Percentiles rank a stretch among this genome's conserved stretches.
phyloP scores from a whole-genome alignment of 805 yeast species.

The Myxozyma geophila region DNA sequence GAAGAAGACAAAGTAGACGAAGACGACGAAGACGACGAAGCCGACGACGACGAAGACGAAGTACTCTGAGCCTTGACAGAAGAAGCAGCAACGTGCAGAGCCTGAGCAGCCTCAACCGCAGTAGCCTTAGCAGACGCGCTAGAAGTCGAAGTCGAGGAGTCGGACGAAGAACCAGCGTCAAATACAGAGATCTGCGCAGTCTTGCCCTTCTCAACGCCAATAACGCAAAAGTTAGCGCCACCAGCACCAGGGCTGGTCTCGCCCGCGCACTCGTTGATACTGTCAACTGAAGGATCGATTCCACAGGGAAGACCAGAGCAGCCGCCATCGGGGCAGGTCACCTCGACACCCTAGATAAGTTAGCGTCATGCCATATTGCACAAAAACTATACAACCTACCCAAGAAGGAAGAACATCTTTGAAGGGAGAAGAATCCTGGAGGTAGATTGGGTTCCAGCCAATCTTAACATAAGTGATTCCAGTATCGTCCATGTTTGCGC shows the following conservation, averaged over 20 bases:
- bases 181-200: slow-evolving; percentile 77
- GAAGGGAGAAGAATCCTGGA: slow-evolving; percentile 63
- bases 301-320: slow-evolving; percentile 83
- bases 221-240: slow-evolving; percentile 81
- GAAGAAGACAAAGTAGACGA: not conserved
- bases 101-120: not conserved
- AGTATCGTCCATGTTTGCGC: slow-evolving; percentile 74
- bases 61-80: not conserved
- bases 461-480: slow-evolving; percentile 76
- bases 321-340: slow-evolving; percentile 71
- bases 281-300: slow-evolving; percentile 70
- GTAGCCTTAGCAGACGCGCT: not conserved
- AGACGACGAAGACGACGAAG: slow-evolving; percentile 5
- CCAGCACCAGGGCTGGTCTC: slow-evolving; percentile 57
- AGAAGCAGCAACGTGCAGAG: slow-evolving; percentile 1
- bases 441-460: slow-evolving; percentile 89
- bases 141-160: slow-evolving; percentile 3
- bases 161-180: slow-evolving; percentile 14
- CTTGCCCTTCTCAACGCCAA: slow-evolving; percentile 69
- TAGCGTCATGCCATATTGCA: slow-evolving; percentile 30
- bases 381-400: slow-evolving; percentile 12
- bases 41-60: slow-evolving; percentile 8
- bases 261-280: slow-evolving; percentile 60
- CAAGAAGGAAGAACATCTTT: slow-evolving; percentile 45
- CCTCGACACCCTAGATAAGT: slow-evolving; percentile 73